Percentiles rank a stretch among this genome's conserved stretches.
Conservation (phyloP, 2,329 filamentous ascomycete species). For the Calonectria multiphialidica region DNA sequence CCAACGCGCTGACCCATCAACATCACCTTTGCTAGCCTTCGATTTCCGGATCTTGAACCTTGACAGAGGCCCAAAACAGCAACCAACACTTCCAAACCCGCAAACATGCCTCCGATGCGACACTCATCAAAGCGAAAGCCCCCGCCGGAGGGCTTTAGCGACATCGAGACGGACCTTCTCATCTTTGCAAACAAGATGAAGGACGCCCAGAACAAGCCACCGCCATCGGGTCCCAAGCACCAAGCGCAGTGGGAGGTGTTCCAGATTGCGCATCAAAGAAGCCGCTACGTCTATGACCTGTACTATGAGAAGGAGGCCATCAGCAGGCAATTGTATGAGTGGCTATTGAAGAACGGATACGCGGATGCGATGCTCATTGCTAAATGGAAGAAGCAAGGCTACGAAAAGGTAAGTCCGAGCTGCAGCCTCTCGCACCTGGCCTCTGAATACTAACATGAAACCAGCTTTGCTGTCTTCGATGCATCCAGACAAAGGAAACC, state of each 20-base stretch:
- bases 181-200: conserved; percentile 94
- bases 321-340: conserved; percentile 91
- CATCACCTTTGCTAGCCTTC: conserved; percentile 6
- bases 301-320: conserved; percentile 99
- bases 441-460: conserved; percentile 38
- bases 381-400: conserved; percentile 99
- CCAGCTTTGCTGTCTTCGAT: conserved; percentile 91
- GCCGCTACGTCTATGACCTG: conserved; percentile 93
- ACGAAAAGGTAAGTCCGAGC: conserved; percentile 81
- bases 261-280: conserved; percentile 94
- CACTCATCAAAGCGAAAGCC: conserved; percentile 83
- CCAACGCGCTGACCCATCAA: conserved; percentile 31
- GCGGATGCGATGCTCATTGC: conserved; percentile 96
- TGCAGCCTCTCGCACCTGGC: background rate
- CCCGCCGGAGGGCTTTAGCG: conserved; percentile 86
- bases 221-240: conserved; percentile 82
- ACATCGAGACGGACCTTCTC: conserved; percentile 88
- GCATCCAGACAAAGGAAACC: conserved; percentile 99
- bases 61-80: conserved; percentile 2
- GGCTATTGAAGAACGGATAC: conserved; percentile 95
- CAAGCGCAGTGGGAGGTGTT: conserved; percentile 98
- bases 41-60: conserved; percentile 19
- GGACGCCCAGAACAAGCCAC: conserved; percentile 92
- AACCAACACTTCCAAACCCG: background rate
- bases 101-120: conserved; percentile 80